Percentiles rank a stretch among this genome's conserved stretches.
Conservation (phyloP, 2,329 filamentous ascomycete genomes). For the Nigrospora oryzae region DNA sequence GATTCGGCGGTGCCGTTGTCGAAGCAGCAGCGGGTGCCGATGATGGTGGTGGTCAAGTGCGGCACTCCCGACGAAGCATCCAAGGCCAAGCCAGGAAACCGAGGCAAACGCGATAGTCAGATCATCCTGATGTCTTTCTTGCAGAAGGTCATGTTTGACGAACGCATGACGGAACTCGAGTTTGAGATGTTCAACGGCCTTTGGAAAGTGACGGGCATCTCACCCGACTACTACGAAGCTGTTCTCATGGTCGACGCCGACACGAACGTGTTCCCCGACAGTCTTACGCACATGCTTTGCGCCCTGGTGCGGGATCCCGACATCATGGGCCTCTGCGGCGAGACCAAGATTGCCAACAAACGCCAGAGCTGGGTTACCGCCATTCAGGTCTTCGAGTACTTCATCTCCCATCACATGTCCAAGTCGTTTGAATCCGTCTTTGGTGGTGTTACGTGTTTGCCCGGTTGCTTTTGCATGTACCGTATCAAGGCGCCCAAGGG, state of each 20-base stretch:
- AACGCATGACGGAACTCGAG: conserved; percentile 98
- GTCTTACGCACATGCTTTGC: conserved; percentile 95
- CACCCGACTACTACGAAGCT: conserved; percentile 94
- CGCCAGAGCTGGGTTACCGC: conserved; percentile 88
- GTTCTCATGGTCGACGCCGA: conserved; percentile 99
- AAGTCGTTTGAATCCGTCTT: conserved; percentile 99
- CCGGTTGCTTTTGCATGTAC: conserved; percentile 99
- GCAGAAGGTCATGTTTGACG: conserved; percentile 99
- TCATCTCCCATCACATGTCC: conserved; percentile 93
- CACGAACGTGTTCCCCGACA: conserved; percentile 98
- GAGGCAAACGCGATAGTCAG: conserved; percentile 97
- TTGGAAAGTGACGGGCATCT: conserved; percentile 98
- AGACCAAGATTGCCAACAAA: conserved; percentile 99
- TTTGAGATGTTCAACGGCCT: conserved; percentile 99
- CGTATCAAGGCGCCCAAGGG: conserved; percentile 98
- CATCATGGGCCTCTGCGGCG: conserved; percentile 97
- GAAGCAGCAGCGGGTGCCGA: conserved; percentile 93
- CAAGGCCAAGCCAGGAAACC: conserved; percentile 85
- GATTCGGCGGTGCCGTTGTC: conserved; percentile 71
- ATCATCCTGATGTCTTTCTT: conserved; percentile 99
- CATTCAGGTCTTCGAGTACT: conserved; percentile 99
- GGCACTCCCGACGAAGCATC: conserved; percentile 80
- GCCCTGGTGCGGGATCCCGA: conserved; percentile 99
- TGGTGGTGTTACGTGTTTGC: conserved; percentile 96
- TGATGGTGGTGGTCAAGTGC: conserved; percentile 95